These are phyloP conservation scores for Phylloporus scabripes DNA, from an alignment of 768 basidiomycete species.

Conservation along the genomic window DNA sequence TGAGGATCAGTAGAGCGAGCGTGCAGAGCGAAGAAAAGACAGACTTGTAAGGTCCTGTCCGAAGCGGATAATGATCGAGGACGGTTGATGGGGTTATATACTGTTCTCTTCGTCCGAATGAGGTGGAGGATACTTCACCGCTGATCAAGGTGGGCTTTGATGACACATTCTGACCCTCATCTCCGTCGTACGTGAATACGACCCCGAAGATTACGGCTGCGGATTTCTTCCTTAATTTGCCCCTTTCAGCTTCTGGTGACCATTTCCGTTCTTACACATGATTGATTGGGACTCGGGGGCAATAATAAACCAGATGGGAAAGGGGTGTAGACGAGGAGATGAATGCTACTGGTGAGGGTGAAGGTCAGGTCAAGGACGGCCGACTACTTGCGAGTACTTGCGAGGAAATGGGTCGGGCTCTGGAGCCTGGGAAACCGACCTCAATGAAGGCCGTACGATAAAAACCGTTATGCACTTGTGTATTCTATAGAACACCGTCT, in stretches of 20 bases:
- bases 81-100: not conserved
- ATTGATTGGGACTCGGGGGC: too few species aligned
- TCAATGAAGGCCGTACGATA: not conserved
- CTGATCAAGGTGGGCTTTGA: not conserved
- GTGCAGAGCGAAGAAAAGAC: not conserved
- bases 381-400: too few species aligned
- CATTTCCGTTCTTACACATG: too few species aligned
- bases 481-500: not conserved
- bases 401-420: too few species aligned
- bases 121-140: not conserved
- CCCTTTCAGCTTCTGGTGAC: not conserved
- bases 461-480: too few species aligned
- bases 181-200: not conserved
- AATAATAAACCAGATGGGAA: too few species aligned
- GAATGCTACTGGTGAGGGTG: too few species aligned
- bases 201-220: not conserved
- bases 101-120: not conserved
- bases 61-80: not conserved
- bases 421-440: not conserved
- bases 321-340: too few species aligned
- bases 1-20: not conserved
- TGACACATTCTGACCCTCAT: not conserved
- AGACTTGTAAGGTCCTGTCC: not conserved
- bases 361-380: too few species aligned
- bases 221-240: not conserved